Evolutionary conservation across 176 grass and related monocot genomes (phyloP), one percentile per base, ranked within the genome.

Genomic region (Cenchrus americanus): DNA sequence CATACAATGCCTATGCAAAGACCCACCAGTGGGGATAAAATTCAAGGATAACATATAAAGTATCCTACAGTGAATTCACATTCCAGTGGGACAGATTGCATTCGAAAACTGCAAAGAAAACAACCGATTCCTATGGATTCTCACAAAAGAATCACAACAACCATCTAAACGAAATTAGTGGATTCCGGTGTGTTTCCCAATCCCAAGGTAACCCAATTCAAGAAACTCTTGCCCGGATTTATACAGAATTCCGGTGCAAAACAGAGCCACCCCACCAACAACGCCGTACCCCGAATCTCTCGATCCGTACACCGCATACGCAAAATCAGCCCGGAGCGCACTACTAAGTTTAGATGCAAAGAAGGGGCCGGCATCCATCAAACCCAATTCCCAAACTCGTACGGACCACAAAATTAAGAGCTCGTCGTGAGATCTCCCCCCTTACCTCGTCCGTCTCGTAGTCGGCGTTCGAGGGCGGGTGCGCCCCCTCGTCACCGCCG

Each of bases 371-470:
- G n/a, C n/a, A n/a, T n/a, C n/a, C n/a, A n/a, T 44, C 11, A 8
- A 63, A 47, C 17, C n/a, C 43, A 22, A 14, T 43, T 27, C 19
- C 27, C 0, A 7, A 50, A 79, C 4, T 69, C 6, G 12, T 24
- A 7, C 37, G 21, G 46, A 54, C 54, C 22, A 49, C 47, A 43
- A 37, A 78, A 66, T 73, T 19, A 42, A 59, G 10, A 65, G 49
- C 10, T 14, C 37, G 13, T 0, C 7, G 27, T 17, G 30, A 76
- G 71, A 85, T 89, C 66, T 27, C n/a, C n/a, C 13, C 15, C 74
- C 90, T 83, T 66, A 97, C 91, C 94, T 97, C 94, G 62, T 93
- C 91, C 2, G 87, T 79, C 79, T 97, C 92, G 81, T 88, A 92
- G 80, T 86, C 94, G 37, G 73, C 61, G 15, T 94, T 89, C 46